Base-by-base conservation (phyloP, 1,284 basidiomycete species). In the Vanrija sp. region DNA sequence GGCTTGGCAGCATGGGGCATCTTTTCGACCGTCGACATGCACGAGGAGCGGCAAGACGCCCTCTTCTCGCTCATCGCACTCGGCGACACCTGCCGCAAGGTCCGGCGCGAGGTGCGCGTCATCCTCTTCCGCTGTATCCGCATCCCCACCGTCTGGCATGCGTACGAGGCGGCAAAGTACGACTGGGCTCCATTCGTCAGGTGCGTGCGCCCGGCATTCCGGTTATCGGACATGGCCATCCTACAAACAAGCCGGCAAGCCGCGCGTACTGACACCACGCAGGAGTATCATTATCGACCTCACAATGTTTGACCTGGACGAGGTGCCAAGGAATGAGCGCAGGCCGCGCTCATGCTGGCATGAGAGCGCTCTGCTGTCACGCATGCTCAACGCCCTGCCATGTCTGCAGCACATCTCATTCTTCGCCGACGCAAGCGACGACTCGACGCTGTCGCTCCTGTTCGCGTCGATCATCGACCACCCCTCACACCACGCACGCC, bases 341-440 rank as follows among this genome's bases (percentile, higher is more conserved):
- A 48, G 45, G 8, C 60, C 63, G 19, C 52, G 71, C 16, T 59
- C 65, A n/a, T 73, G 63, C 54, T 73, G 72, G 70, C 43, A 54
- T 12, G 73, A 75, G 57, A 69, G 69, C 8, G 53, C 67, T 12
- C 57, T 68, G 6, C 55, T 75, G 0, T 62, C 58, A n/a, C 48
- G 55, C 3, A 55, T 72, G 5, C 44, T 75, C 51, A 55, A 62
- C 8, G 57, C 64, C 3, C 64, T 75, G 1, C 72, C 71, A 0
- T 56, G 55, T 3, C 58, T 75, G 6, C 57, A 71, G 19, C 73
- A 75, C 57, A 38, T 74, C 8, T 72, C 64, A 3, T 68, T 75
- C 64, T 74, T 74, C 40, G 72, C 73, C 10, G 73, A 75, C 55
- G 66, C 68, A 5, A 69, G 68, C 14, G 73, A 75, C 59, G 73